Evolutionary conservation across 2,329 filamentous ascomycete species (phyloP), one percentile per base, ranked within the genome.

Genomic region (Ascochyta koolunga): DNA sequence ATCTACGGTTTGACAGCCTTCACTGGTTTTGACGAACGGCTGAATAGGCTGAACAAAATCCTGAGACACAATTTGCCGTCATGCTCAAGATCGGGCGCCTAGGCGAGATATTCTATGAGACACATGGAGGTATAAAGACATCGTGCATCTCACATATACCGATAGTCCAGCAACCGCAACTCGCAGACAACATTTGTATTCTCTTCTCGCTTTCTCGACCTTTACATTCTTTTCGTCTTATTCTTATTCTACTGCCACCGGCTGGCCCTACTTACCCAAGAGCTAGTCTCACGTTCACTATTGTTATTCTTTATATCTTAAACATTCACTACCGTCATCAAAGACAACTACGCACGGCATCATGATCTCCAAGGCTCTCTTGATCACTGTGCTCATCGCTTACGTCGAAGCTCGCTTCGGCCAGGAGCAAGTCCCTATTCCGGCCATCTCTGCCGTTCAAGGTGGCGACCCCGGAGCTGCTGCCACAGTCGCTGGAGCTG

Each of bases 401-500:
- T 71, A 75, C 46, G 72, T 68, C 40, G 67, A 74, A 52, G 73
- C 73, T 37, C 73, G 86, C 61, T 89, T 89, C 71, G 82, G 82
- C 39, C 85, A 88, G 74, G 86, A 89, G 72, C 83, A 87, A 64
- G 63, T 78, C 37, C 81, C 85, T 43, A 84, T 86, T 44, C 65
- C 75, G 21, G 82, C 80, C 52, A 82, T 89, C 59, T 71, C 74
- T 40, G 79, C 79, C 24, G 80, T 89, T 13, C 71, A 78, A 49
- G 77, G 78, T 50, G 86, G 86, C 46, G 72, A 76, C 35, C 77
- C 86, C 1, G 87, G 87, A 37, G 80, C 81, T 59, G 86, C 87
- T 41, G 81, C 80, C 33, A 89, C 86, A 38, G 82, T 90, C 51
- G 83, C 85, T 36, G 87, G 87, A 47, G 76, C 76, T 15, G 83